A percentile compares a stretch with the other conserved stretches of the same genome.
Conservation (phyloP, 2,329 filamentous ascomycete species). For the Verticillium nonalfalfae region DNA sequence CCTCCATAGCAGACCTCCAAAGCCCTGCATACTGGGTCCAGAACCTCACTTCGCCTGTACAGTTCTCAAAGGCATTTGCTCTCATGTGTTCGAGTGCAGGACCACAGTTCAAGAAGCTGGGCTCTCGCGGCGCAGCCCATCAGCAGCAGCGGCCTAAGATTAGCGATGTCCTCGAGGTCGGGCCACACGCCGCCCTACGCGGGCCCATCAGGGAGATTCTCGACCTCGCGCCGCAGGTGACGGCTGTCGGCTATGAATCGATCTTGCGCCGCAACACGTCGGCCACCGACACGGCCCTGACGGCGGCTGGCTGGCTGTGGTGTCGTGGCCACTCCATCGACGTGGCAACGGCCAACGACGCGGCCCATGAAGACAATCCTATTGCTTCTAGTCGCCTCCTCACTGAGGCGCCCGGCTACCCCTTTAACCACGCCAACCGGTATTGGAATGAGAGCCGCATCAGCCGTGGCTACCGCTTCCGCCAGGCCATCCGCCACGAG, state of each 20-base stretch:
- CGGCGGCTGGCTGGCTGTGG: no score
- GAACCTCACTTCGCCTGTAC: constrained; percentile 2
- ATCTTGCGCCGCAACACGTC: no score
- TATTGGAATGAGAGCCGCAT: constrained; percentile 17
- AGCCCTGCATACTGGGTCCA: constrained; percentile 2
- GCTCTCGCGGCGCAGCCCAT: no score
- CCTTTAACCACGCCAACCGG: constrained; percentile 13
- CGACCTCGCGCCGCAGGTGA: not conserved
- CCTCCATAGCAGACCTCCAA: no score
- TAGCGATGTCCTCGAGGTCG: constrained; percentile 1
- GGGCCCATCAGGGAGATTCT: constrained; percentile 1
- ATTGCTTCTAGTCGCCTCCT: not conserved
- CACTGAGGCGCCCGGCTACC: constrained; percentile 14
- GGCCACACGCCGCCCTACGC: constrained; percentile 1
- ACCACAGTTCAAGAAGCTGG: no score
- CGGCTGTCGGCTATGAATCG: no score
- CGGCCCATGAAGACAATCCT: no score
- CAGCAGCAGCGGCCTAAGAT: no score
- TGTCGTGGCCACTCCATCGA: no score
- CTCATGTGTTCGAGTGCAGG: not conserved
- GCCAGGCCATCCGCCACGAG: not conserved
- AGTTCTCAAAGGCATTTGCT: not conserved
- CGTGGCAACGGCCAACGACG: no score
- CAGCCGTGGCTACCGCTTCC: constrained; percentile 4
- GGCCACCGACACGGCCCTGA: no score